Conservation (phyloP, 768 basidiomycete species). For the Tremella mesenterica region DNA sequence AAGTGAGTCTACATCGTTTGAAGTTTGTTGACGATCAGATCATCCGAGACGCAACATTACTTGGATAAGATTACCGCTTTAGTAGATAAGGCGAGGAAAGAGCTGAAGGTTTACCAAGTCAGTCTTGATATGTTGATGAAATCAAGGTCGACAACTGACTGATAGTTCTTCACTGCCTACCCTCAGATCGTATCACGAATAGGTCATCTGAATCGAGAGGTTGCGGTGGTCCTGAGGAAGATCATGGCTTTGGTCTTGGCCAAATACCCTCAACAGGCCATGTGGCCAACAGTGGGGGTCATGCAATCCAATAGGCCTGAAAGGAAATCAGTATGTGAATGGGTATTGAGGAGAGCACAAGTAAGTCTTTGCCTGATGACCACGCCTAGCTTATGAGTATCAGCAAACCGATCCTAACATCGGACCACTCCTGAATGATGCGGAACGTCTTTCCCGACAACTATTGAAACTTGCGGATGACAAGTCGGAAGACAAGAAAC, state of each 20-base stretch:
- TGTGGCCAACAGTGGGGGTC: constrained; percentile 87
- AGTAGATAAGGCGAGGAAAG: constrained; percentile 54
- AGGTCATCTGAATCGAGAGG: constrained; percentile 59
- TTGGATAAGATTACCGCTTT: constrained; percentile 54
- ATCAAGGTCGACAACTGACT: neutral
- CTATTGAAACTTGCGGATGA: constrained; percentile 31
- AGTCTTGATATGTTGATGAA: constrained; percentile 10
- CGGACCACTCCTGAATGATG: constrained; percentile 20
- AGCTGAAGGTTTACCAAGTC: constrained; percentile 73
- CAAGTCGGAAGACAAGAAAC: constrained; percentile 29
- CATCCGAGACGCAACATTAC: neutral
- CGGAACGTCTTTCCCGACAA: constrained; percentile 18
- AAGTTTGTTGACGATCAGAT: neutral
- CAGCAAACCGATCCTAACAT: constrained; percentile 55
- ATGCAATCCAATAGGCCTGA: constrained; percentile 67
- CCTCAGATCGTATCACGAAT: constrained; percentile 95
- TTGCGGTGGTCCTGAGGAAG: constrained; percentile 55
- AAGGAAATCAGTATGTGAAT: constrained; percentile 55
- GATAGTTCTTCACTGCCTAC: constrained; percentile 88
- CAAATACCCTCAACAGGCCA: constrained; percentile 76
- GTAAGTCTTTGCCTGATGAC: constrained; percentile 17
- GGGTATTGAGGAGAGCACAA: constrained; percentile 33
- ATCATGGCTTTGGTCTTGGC: constrained; percentile 68
- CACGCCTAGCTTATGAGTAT: neutral
- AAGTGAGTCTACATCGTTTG: constrained; percentile 6